A percentile compares a stretch with the other conserved stretches of the same genome.
Evolutionary conservation across 192 early-diverging fungal genomes (phyloP).

Genomic region (Backusella tuberculispora): DNA sequence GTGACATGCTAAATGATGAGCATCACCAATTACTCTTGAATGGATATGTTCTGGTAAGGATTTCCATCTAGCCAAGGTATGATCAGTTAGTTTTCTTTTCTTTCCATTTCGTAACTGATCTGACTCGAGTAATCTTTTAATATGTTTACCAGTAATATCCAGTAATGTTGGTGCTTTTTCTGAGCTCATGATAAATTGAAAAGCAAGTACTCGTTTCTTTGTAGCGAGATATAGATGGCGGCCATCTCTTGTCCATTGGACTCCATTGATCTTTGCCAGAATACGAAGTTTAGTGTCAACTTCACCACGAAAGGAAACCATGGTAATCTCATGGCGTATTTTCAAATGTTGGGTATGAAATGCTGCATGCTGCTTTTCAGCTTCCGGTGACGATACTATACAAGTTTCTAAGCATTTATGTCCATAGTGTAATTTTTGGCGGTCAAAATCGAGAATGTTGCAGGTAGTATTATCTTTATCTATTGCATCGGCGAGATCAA

Average conservation of each 20-base stretch:
- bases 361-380: constrained; percentile 7
- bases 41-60: constrained; percentile 11
- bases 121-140: constrained; percentile 18
- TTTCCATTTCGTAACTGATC: not conserved
- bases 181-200: constrained; percentile 34
- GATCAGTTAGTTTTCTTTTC: constrained; percentile 15
- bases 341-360: constrained; percentile 17
- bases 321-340: constrained; percentile 52
- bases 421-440: not conserved
- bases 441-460: constrained; percentile 24
- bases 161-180: not conserved
- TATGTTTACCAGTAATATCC: constrained; percentile 17
- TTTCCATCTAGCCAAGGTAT: constrained; percentile 12
- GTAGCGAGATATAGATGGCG: constrained; percentile 50
- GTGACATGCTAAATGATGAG: constrained; percentile 13
- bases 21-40: constrained; percentile 7
- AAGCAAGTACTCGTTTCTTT: constrained; percentile 45
- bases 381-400: not conserved
- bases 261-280: constrained; percentile 47
- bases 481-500: constrained; percentile 40
- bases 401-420: not conserved
- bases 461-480: constrained; percentile 20
- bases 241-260: constrained; percentile 49
- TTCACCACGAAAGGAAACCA: constrained; percentile 54
- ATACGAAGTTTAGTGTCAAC: constrained; percentile 42